These are phyloP conservation scores for Arthrobotrys entomopaga DNA, from an alignment of 2,329 filamentous ascomycete genomes.

Conservation along the genomic window DNA sequence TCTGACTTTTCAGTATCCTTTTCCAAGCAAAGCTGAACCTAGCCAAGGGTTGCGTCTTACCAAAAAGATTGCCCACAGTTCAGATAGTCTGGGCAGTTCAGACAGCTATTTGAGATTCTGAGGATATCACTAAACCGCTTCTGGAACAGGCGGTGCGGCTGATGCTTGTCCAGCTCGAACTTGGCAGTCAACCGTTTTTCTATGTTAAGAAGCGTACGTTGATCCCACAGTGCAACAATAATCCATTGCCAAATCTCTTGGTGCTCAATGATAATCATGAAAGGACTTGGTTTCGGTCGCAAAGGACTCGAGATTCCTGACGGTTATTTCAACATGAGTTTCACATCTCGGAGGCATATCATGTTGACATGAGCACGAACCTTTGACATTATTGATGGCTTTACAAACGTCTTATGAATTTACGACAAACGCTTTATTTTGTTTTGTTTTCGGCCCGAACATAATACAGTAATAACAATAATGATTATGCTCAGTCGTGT, in stretches of 20 bases:
- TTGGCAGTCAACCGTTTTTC: slow-evolving; percentile 44
- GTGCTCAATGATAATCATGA: not conserved
- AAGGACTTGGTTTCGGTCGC: too few relatives aligned
- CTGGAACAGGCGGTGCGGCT: slow-evolving; percentile 53
- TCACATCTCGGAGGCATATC: too few relatives aligned
- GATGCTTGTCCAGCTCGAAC: slow-evolving; percentile 33
- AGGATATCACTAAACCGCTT: slow-evolving; percentile 48
- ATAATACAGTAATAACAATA: slow-evolving; percentile 15
- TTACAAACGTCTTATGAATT: too few relatives aligned
- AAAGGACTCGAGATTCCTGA: slow-evolving; percentile 1
- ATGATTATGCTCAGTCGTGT: slow-evolving; percentile 54
- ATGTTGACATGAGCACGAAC: too few relatives aligned
- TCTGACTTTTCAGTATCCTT: slow-evolving; percentile 22
- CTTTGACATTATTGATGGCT: too few relatives aligned
- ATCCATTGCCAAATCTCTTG: not conserved
- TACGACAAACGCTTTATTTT: not conserved
- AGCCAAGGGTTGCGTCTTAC: slow-evolving; percentile 51
- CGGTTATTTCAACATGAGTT: not conserved
- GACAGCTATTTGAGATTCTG: slow-evolving; percentile 50
- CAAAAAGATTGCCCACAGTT: slow-evolving; percentile 14
- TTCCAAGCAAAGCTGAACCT: slow-evolving; percentile 53
- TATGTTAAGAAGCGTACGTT: slow-evolving; percentile 38
- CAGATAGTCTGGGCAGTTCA: too few relatives aligned
- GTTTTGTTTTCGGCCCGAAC: not conserved
- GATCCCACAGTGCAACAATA: slow-evolving; percentile 25